phyloP scores from a whole-genome alignment of 306 rosid species.

The Gastrolobium bilobum region DNA sequence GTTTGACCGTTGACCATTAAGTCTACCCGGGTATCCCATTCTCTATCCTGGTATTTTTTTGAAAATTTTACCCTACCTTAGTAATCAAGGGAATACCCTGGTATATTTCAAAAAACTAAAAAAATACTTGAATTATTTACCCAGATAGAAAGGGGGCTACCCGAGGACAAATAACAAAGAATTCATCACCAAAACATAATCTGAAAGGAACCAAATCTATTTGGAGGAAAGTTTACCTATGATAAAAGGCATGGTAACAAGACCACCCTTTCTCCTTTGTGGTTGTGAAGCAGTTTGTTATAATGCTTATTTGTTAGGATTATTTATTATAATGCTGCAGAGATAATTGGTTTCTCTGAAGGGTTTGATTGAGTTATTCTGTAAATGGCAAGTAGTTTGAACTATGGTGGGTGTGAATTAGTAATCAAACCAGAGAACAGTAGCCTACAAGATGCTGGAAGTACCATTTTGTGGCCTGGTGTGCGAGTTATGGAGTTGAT shows the following conservation, averaged over 20 bases:
- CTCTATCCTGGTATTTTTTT: too few species aligned
- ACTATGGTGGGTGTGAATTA: neutral
- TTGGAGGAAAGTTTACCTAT: constrained; percentile 52
- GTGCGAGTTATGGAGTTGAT: neutral
- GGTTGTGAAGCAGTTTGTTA: constrained; percentile 15
- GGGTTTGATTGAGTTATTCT: neutral
- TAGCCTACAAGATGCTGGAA: neutral
- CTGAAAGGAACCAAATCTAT: neutral
- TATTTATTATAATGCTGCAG: neutral
- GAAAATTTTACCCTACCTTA: too few species aligned
- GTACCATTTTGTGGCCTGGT: neutral
- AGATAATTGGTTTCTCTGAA: neutral
- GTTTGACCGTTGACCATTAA: too few species aligned
- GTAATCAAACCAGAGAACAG: neutral
- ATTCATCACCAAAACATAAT: constrained; percentile 13
- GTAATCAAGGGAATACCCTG: too few species aligned
- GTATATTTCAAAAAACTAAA: too few species aligned
- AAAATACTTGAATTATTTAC: too few species aligned
- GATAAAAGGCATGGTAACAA: constrained; percentile 76
- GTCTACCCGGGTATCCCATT: too few species aligned
- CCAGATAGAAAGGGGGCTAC: too few species aligned
- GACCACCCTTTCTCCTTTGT: constrained; percentile 58
- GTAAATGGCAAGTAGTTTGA: neutral
- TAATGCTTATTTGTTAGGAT: too few species aligned
- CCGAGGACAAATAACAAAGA: neutral